Percentiles rank a stretch among this genome's conserved stretches.
These are phyloP conservation scores for Parathielavia appendiculata DNA, from an alignment of 495 filamentous ascomycete species.

Conservation along the genomic window DNA sequence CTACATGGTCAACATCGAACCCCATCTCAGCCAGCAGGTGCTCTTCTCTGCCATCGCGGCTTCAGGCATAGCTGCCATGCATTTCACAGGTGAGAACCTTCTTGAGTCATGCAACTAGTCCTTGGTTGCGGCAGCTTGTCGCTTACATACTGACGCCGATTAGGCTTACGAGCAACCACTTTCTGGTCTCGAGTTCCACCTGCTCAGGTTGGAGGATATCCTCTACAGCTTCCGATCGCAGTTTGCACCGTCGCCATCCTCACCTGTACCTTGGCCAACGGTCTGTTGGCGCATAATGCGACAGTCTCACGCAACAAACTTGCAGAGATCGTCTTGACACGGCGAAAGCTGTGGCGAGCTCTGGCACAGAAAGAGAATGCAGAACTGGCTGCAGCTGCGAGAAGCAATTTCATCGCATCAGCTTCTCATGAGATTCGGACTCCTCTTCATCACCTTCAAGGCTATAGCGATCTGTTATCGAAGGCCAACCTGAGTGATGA, in stretches of 20 bases:
- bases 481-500: neutral
- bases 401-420: neutral
- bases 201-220: neutral
- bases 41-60: neutral
- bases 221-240: neutral
- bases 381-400: neutral
- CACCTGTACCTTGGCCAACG: neutral
- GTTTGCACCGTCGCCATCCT: neutral
- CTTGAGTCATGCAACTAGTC: neutral
- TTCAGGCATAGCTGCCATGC: neutral
- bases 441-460: neutral
- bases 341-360: neutral
- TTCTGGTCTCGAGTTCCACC: neutral
- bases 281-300: neutral
- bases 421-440: neutral
- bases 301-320: neutral
- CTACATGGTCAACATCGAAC: neutral
- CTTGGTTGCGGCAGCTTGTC: neutral
- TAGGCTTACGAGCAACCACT: neutral
- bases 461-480: neutral
- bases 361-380: neutral
- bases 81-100: neutral
- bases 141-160: neutral
- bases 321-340: neutral
- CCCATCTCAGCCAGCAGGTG: neutral